Conservation (phyloP, 1,139 yeast genomes). For the Candida tropicalis region DNA sequence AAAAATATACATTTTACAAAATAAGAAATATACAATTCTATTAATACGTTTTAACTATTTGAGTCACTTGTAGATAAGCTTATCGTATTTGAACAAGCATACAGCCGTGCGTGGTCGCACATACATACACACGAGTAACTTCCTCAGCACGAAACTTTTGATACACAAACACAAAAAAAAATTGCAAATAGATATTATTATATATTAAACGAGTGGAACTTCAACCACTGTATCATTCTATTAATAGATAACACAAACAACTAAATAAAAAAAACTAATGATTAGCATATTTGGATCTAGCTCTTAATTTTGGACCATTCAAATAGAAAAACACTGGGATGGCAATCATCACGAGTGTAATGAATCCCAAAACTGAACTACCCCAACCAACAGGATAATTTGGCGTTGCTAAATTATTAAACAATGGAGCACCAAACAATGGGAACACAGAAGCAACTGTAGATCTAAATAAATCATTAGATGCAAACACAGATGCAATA, state of each 20-base stretch:
- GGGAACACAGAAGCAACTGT: constrained; percentile 36
- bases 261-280: constrained; percentile 4
- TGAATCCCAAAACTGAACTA: constrained; percentile 54
- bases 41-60: too few relatives aligned
- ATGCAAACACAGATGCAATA: constrained; percentile 36
- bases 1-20: background rate
- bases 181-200: too few relatives aligned
- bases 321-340: constrained; percentile 55
- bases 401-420: constrained; percentile 33
- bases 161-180: too few relatives aligned
- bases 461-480: constrained; percentile 31
- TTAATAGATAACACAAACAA: too few relatives aligned
- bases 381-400: constrained; percentile 66
- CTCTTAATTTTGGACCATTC: constrained; percentile 35
- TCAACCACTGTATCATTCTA: too few relatives aligned
- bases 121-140: too few relatives aligned
- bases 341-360: constrained; percentile 59
- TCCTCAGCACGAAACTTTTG: too few relatives aligned
- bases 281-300: constrained; percentile 50
- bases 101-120: too few relatives aligned
- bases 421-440: constrained; percentile 46
- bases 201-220: too few relatives aligned
- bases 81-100: too few relatives aligned
- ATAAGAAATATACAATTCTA: background rate
- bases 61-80: too few relatives aligned